Conservation (phyloP, 345 rosid genomes). For the rapeseed (Brassica napus) region DNA sequence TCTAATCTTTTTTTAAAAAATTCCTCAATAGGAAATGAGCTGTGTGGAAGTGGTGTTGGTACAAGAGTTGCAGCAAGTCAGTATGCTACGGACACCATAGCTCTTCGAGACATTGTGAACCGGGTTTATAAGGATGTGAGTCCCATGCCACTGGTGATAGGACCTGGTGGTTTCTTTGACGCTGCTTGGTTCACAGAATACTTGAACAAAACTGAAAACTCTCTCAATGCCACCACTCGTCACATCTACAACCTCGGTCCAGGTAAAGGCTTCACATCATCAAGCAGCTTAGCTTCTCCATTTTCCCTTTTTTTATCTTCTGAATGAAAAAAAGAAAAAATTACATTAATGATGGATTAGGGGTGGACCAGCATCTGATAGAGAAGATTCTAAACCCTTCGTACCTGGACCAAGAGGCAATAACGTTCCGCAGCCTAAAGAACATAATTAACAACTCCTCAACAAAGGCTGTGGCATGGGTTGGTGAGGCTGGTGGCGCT, state of each 20-base stretch:
- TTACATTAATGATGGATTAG: constrained; percentile 40
- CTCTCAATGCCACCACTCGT: constrained; percentile 65
- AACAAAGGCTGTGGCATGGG: constrained; percentile 74
- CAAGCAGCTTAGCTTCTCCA: neutral
- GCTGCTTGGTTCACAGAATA: constrained; percentile 66
- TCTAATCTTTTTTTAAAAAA: neutral
- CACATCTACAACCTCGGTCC: constrained; percentile 97
- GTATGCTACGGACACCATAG: constrained; percentile 68
- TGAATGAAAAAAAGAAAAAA: neutral
- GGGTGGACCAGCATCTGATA: constrained; percentile 58
- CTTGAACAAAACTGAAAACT: constrained; percentile 49
- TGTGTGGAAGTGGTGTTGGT: constrained; percentile 82
- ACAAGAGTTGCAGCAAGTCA: constrained; percentile 67
- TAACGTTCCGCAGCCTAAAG: constrained; percentile 55
- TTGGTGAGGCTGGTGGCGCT: constrained; percentile 97
- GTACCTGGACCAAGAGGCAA: constrained; percentile 58
- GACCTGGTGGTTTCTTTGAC: constrained; percentile 92
- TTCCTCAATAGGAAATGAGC: constrained; percentile 69
- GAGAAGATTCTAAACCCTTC: constrained; percentile 81
- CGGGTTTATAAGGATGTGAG: constrained; percentile 47
- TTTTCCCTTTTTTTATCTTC: neutral
- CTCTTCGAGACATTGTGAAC: constrained; percentile 52
- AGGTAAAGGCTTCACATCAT: constrained; percentile 47
- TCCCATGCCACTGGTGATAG: constrained; percentile 65
- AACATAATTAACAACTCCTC: constrained; percentile 52